phyloP scores from a whole-genome alignment of 768 basidiomycete species.

The Cubamyces sp. region DNA sequence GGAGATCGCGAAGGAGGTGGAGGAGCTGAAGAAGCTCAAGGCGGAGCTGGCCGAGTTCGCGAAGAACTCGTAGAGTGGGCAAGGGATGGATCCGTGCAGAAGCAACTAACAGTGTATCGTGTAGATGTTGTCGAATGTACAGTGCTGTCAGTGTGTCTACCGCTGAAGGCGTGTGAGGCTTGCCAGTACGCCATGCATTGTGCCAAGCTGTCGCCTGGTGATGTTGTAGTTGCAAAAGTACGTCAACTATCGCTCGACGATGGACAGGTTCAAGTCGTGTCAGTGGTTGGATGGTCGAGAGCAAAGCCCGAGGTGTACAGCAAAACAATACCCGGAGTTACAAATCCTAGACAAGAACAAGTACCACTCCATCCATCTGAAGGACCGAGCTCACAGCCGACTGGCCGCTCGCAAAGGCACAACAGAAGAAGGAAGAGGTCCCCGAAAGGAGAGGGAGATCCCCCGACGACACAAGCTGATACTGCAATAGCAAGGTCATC shows the following conservation, averaged over 20 bases:
- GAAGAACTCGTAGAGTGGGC: conserved; percentile 18
- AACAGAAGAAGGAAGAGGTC: conserved; percentile 15
- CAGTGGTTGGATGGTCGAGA: no score
- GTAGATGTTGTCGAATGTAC: not conserved
- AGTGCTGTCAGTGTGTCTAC: not conserved
- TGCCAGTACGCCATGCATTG: no score
- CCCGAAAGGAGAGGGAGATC: conserved; percentile 20
- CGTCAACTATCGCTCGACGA: no score
- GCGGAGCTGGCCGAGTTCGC: conserved; percentile 47
- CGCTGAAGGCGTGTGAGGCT: not conserved
- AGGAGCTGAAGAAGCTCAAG: conserved; percentile 69
- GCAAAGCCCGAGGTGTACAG: no score
- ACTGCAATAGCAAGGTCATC: conserved; percentile 37
- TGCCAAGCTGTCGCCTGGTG: no score
- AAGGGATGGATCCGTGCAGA: not conserved
- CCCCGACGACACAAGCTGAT: conserved; percentile 36
- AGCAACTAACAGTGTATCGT: conserved; percentile 1
- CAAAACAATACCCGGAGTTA: no score
- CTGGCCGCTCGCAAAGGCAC: conserved; percentile 15
- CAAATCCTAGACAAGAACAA: no score
- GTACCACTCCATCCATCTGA: conserved; percentile 17
- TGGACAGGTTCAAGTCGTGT: no score
- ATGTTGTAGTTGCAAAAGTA: no score
- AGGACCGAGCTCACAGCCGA: conserved; percentile 12
- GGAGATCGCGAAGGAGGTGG: conserved; percentile 63